A percentile compares a stretch with the other conserved stretches of the same genome.
These are phyloP conservation scores for Anthoceros angustus DNA, from an alignment of 225 moss, liverwort and hornwort genomes.

Conservation along the genomic window DNA sequence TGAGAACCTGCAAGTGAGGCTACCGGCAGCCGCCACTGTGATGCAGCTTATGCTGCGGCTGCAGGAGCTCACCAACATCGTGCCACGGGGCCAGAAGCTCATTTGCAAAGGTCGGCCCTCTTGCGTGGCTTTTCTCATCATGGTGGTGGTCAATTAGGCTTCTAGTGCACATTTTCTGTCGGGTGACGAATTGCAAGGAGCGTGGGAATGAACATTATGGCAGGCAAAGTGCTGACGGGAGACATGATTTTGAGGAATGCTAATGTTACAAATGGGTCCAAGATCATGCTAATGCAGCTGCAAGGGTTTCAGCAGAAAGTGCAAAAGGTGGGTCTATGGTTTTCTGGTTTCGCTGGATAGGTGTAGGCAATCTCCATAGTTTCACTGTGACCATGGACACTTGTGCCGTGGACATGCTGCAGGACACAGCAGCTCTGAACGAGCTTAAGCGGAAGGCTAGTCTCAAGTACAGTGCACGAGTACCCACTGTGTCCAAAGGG, in stretches of 20 bases:
- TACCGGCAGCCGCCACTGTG: constrained; percentile 44
- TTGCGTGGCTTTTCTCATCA: too few species aligned
- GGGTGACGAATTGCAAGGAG: not conserved
- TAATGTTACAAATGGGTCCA: constrained; percentile 59
- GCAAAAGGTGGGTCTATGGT: constrained; percentile 5
- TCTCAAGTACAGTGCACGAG: constrained; percentile 26
- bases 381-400: not conserved
- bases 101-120: constrained; percentile 57
- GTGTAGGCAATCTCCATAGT: not conserved
- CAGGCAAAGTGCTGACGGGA: constrained; percentile 76
- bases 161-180: not conserved
- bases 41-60: constrained; percentile 68
- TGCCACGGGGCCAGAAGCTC: constrained; percentile 90
- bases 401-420: not conserved
- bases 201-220: not conserved
- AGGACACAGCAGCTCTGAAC: constrained; percentile 8
- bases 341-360: not conserved
- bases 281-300: constrained; percentile 89
- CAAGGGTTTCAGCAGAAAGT: constrained; percentile 93
- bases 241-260: constrained; percentile 48
- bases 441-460: constrained; percentile 16
- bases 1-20: constrained; percentile 21
- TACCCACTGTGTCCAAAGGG: constrained; percentile 24
- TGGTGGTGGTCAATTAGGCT: too few species aligned
- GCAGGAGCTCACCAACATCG: constrained; percentile 48